Evolutionary conservation across 495 filamentous ascomycete genomes (phyloP), one percentile per base, ranked within the genome.

Genomic region (Aspergillus diversus): DNA sequence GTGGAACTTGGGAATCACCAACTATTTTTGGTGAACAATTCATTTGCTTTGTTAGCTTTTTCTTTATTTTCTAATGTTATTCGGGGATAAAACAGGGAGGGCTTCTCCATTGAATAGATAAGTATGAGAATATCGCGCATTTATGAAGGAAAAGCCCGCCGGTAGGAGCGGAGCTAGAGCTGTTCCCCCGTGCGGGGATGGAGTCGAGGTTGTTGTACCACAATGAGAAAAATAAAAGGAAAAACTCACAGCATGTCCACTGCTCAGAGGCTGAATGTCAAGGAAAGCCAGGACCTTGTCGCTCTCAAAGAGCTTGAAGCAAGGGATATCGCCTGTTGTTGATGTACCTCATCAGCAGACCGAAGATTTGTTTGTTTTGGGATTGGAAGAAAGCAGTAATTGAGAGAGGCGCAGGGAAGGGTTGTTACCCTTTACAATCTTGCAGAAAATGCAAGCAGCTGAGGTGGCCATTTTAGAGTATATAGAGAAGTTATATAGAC

Each of bases 1-100:
- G 81, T 99, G 95, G 80, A 84, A 84, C 81, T 98, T 99, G 61
- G 95, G 95, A 72, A 99, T 97, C 47, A 99, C 88, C 73, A 99
- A 92, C 93, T 96, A 52, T 70, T 52, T 39, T 9, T 16, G n/a
- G n/a, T 35, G 4, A 60, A 47, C 58, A 6, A 33, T 48, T 15
- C 7, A 1, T 52, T 61, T 63, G 67, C 65, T 33, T 55, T 51
- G 48, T 57, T 66, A 64, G 50, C 58, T 33, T 34, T 46, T 11
- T 4, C 7, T 46, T 57, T 3, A 27, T 53, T 46, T 15, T 17
- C n/a, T 7, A 15, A 39, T 21, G 17, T 21, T 33, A 49, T 37
- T 27, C 1, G 2, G 21, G 21, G 21, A 27, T 27, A 27, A 27
- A 27, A 27, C 21, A 27, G 1, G 21, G 21, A 27, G 1, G 2